Conservation (phyloP, 2,329 filamentous ascomycete species). For the Claviceps pusilla region DNA sequence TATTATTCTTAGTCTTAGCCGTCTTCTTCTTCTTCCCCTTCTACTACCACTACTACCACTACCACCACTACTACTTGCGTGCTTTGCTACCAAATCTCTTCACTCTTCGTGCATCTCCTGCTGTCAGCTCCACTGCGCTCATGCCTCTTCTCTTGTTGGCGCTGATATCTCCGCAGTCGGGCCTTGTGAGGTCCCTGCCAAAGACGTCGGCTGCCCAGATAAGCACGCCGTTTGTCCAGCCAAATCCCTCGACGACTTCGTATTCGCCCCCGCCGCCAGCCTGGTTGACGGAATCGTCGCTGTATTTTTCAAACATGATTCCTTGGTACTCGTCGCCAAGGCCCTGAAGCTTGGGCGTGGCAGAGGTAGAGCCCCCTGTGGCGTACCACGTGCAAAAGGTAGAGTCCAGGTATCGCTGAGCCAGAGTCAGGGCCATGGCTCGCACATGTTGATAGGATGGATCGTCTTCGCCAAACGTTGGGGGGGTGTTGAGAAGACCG, state of each 20-base stretch:
- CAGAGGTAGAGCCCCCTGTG: constrained; percentile 45
- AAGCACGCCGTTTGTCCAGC: constrained; percentile 55
- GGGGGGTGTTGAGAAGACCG: constrained; percentile 43
- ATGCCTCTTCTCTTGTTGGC: constrained; percentile 13
- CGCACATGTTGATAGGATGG: constrained; percentile 39
- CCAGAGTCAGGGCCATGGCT: constrained; percentile 40
- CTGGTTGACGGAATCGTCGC: constrained; percentile 42
- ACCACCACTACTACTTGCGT: neutral
- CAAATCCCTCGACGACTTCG: constrained; percentile 54
- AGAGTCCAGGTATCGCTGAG: constrained; percentile 51
- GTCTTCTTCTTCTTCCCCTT: neutral
- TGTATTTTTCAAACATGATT: constrained; percentile 59
- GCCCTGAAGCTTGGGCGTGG: constrained; percentile 34
- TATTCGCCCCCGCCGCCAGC: constrained; percentile 54
- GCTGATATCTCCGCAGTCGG: constrained; percentile 37
- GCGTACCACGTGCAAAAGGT: constrained; percentile 57
- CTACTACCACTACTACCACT: no score
- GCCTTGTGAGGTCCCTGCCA: constrained; percentile 35
- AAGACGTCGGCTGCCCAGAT: constrained; percentile 53
- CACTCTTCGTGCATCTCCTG: constrained; percentile 30
- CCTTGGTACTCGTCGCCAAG: constrained; percentile 30
- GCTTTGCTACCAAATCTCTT: constrained; percentile 28
- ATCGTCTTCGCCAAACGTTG: constrained; percentile 38
- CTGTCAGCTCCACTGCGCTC: constrained; percentile 31
- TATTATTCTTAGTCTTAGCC: neutral